A percentile compares a stretch with the other conserved stretches of the same genome.
These are phyloP conservation scores for Citrus inodora DNA, from an alignment of 345 rosid species.

Conservation along the genomic window DNA sequence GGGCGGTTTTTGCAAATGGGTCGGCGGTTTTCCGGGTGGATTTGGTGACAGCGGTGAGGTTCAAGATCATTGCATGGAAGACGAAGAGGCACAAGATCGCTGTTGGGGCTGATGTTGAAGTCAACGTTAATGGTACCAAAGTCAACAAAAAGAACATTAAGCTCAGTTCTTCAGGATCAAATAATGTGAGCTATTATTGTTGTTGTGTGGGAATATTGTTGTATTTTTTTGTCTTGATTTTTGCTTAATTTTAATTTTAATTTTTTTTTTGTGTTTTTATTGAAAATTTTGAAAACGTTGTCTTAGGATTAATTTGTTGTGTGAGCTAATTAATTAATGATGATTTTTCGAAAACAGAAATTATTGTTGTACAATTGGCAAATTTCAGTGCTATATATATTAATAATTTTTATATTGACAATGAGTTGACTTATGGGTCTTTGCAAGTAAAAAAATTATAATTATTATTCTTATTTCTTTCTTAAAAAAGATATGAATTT, in stretches of 20 bases:
- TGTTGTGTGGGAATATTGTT: constrained; percentile 10
- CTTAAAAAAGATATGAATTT: no score
- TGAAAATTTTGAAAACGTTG: no score
- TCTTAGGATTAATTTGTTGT: not conserved
- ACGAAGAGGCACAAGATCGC: constrained; percentile 46
- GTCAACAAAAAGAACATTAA: constrained; percentile 26
- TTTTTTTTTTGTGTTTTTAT: not conserved
- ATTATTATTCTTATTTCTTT: no score
- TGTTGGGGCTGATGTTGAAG: constrained; percentile 49
- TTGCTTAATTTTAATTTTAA: constrained; percentile 16
- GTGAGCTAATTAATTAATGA: not conserved
- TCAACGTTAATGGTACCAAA: constrained; percentile 37
- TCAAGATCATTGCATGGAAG: constrained; percentile 55
- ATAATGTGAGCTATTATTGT: constrained; percentile 4
- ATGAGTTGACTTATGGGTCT: not conserved
- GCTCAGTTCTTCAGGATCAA: constrained; percentile 43
- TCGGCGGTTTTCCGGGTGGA: constrained; percentile 52
- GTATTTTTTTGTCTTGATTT: constrained; percentile 19
- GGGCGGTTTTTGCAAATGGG: constrained; percentile 33
- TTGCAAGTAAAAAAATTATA: no score
- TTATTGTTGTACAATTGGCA: not conserved
- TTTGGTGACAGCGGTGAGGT: constrained; percentile 60
- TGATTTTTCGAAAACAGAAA: not conserved
- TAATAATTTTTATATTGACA: no score
- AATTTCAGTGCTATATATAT: not conserved